phyloP scores from a whole-genome alignment of 441 rosid species.

The Theobroma grandiflorum region DNA sequence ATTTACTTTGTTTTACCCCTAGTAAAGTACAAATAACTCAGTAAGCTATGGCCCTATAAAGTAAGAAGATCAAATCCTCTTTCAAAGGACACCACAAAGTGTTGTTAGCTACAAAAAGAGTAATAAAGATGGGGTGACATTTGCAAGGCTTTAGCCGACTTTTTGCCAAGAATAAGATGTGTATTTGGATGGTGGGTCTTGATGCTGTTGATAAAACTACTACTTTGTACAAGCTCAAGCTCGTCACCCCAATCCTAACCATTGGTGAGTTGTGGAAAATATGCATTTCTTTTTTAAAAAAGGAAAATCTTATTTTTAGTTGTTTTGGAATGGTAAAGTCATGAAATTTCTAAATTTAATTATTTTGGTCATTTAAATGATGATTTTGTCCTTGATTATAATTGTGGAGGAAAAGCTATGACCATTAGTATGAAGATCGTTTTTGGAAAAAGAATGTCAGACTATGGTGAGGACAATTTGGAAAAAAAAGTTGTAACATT shows the following conservation, averaged over 20 bases:
- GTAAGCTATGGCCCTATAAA: too few relatives aligned
- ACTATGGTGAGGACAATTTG: too few relatives aligned
- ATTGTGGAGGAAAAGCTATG: not conserved
- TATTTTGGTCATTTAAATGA: not conserved
- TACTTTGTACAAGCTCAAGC: conserved; percentile 51
- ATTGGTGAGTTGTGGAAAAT: conserved; percentile 40
- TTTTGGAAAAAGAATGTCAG: too few relatives aligned
- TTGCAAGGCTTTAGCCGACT: conserved; percentile 55
- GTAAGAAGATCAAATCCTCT: conserved; percentile 3
- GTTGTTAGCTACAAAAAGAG: conserved; percentile 12
- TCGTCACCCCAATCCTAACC: conserved; percentile 52
- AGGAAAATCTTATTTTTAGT: not conserved
- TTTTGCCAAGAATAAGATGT: conserved; percentile 48
- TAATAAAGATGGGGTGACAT: conserved; percentile 45
- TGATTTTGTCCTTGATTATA: not conserved
- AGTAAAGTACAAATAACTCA: too few relatives aligned
- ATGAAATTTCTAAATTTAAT: not conserved
- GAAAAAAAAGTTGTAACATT: too few relatives aligned
- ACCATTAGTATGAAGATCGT: too few relatives aligned
- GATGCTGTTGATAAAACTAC: conserved; percentile 55
- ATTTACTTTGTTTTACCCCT: too few relatives aligned
- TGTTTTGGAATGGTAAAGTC: not conserved
- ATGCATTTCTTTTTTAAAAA: not conserved
- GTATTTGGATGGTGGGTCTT: conserved; percentile 54
- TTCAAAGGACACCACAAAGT: not conserved